Evolutionary conservation across 208 protist genomes (phyloP), one percentile per base, ranked within the genome.

Genomic region (Crithidia sp.): DNA sequence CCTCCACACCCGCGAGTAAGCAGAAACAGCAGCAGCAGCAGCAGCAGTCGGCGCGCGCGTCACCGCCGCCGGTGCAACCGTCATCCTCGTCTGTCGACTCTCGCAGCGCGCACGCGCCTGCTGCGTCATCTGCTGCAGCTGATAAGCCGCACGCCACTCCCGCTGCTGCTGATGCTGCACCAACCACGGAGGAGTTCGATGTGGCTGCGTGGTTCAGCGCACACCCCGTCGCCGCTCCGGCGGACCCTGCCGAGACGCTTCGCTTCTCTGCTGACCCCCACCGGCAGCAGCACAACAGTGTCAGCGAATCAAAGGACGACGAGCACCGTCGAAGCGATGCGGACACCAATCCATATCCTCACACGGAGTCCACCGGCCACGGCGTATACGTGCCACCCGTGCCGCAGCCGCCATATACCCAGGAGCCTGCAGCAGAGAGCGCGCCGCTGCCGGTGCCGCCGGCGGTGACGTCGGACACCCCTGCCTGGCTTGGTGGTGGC

Each of bases 131-230:
- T 9, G 58, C 65, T 28, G 43, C 17, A 49, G 12, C 12, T 14
- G 45, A 49, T 49, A 14, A 0, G 12, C 0, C 43, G 7, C 16
- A 36, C 3, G 5, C 73, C 6, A 0, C 49, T 2, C 17, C 16
- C 40, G 4, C 40, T n/a, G n/a, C 43, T 10, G 12, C 36, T 54
- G 54, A 41, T 8, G 53, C 17, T 12, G 4, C 60, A 14, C 16
- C 40, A 12, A 12, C 4, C 4, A 50, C 49, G n/a, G 43, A 54
- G 0, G 63, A 74, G 52, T 44, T 69, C 67, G 67, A 83, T 47
- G 68, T 62, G 16, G 37, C 52, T 0, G 66, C 70, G 61, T 82
- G 76, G 81, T 63, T 78, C 28, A 72, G 54, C 43, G 67, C 63
- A 7, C 49, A 71, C 43, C 58, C 64, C 2, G 57, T 54, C 7